phyloP scores from a whole-genome alignment of 1,139 yeast species.

The Yamadazyma spencermartinsiae region DNA sequence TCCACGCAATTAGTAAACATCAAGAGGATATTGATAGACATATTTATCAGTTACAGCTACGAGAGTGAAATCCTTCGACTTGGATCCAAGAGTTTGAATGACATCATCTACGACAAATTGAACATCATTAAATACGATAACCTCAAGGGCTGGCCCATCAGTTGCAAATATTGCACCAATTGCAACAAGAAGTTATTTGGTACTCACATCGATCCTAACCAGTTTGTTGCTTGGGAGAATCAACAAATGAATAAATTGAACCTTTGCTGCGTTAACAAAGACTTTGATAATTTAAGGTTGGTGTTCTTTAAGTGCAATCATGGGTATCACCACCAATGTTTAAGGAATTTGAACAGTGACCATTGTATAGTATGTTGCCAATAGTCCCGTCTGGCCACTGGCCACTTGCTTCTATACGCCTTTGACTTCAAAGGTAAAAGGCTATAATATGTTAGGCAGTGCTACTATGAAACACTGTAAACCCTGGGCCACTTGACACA shows the following conservation, averaged over 20 bases:
- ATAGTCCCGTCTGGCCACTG: not conserved
- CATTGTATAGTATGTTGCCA: constrained; percentile 14
- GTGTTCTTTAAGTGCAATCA: constrained; percentile 51
- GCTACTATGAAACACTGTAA: no score
- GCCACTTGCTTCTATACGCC: no score
- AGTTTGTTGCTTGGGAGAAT: constrained; percentile 52
- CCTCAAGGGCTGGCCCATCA: constrained; percentile 61
- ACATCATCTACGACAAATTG: constrained; percentile 51
- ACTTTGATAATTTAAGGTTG: constrained; percentile 22
- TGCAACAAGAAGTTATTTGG: constrained; percentile 75
- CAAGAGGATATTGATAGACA: constrained; percentile 59
- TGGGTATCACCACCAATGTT: constrained; percentile 66
- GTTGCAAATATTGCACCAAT: constrained; percentile 59
- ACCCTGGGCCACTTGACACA: no score
- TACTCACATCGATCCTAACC: constrained; percentile 35
- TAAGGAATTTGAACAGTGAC: constrained; percentile 27
- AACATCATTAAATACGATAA: constrained; percentile 38
- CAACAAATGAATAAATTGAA: constrained; percentile 19
- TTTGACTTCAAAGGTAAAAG: no score
- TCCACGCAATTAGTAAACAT: constrained; percentile 56
- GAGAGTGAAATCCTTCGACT: constrained; percentile 60
- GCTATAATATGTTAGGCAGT: no score
- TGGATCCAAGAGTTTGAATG: constrained; percentile 53
- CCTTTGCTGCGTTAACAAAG: constrained; percentile 2
- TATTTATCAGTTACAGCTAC: constrained; percentile 63